A percentile compares a stretch with the other conserved stretches of the same genome.
Evolutionary conservation across 495 filamentous ascomycete genomes (phyloP).

Genomic region (Articulospora tetracladia): DNA sequence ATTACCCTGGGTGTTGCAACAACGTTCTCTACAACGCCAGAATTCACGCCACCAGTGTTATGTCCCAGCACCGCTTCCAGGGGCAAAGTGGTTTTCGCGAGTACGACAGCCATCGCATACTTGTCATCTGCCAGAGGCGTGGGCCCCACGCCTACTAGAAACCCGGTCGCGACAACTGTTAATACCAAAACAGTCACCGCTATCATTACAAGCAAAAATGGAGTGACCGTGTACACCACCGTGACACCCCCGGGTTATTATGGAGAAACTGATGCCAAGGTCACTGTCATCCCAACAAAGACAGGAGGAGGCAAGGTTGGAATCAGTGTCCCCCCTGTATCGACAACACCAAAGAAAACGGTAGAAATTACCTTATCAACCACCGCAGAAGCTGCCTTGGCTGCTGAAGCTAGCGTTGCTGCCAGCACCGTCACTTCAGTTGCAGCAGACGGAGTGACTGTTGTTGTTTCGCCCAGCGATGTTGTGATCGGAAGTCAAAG

Average conservation of each 20-base stretch:
- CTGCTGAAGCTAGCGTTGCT: neutral
- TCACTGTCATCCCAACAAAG: neutral
- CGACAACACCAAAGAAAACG: neutral
- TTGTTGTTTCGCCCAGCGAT: slow-evolving; percentile 12
- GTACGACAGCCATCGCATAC: neutral
- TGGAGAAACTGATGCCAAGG: neutral
- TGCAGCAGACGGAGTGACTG: slow-evolving; percentile 8
- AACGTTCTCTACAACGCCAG: neutral
- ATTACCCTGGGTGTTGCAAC: slow-evolving; percentile 4
- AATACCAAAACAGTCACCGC: slow-evolving; percentile 5
- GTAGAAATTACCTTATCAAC: neutral
- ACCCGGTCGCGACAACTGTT: too few species aligned
- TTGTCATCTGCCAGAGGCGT: too few species aligned
- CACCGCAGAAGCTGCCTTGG: neutral
- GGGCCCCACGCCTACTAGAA: too few species aligned
- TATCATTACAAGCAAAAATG: slow-evolving; percentile 20
- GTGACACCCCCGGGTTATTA: neutral
- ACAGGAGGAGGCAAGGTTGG: neutral
- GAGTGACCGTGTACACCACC: slow-evolving; percentile 9
- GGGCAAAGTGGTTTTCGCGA: too few species aligned
- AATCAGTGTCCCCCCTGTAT: neutral
- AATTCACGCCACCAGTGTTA: slow-evolving; percentile 18
- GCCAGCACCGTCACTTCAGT: neutral
- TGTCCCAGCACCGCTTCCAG: slow-evolving; percentile 1
- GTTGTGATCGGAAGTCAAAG: slow-evolving; percentile 13